These are phyloP conservation scores for Xanthoconium stramineum DNA, from an alignment of 768 basidiomycete genomes.

Conservation along the genomic window DNA sequence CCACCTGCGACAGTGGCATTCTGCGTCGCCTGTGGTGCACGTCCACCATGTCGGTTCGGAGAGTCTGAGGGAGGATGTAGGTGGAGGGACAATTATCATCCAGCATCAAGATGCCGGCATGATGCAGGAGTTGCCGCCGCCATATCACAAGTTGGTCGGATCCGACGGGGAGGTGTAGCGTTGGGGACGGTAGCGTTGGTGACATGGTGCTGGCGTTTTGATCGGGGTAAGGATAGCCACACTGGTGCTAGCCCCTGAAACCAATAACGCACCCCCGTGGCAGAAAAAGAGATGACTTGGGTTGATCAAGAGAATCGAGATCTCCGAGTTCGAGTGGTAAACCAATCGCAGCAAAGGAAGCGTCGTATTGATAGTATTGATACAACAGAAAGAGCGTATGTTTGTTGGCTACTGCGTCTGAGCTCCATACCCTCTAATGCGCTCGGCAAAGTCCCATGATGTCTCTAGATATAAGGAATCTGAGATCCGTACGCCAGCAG, in stretches of 20 bases:
- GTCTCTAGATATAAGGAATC: slow-evolving; percentile 76
- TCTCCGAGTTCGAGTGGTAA: neutral
- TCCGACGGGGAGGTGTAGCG: neutral
- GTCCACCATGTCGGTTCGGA: neutral
- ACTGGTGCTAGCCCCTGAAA: neutral
- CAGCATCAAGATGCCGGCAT: slow-evolving; percentile 20
- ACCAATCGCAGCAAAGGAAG: neutral
- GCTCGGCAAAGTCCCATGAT: slow-evolving; percentile 90
- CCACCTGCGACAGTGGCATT: slow-evolving; percentile 22
- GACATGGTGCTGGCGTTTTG: neutral
- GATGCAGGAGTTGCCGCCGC: slow-evolving; percentile 25
- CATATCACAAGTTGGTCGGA: slow-evolving; percentile 19
- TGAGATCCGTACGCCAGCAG: slow-evolving; percentile 70
- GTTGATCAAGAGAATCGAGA: neutral
- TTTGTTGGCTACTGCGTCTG: slow-evolving; percentile 66
- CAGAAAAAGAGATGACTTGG: neutral
- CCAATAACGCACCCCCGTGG: neutral
- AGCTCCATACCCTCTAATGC: slow-evolving; percentile 85
- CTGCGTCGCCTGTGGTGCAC: slow-evolving; percentile 13
- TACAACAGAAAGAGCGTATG: slow-evolving; percentile 6
- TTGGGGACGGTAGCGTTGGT: neutral
- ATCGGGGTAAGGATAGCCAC: neutral
- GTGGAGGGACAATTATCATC: neutral
- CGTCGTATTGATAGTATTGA: slow-evolving; percentile 2
- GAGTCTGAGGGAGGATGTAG: neutral